Evolutionary conservation across 2,329 filamentous ascomycete genomes (phyloP), one percentile per base, ranked within the genome.

Genomic region (Claviceps sp.): DNA sequence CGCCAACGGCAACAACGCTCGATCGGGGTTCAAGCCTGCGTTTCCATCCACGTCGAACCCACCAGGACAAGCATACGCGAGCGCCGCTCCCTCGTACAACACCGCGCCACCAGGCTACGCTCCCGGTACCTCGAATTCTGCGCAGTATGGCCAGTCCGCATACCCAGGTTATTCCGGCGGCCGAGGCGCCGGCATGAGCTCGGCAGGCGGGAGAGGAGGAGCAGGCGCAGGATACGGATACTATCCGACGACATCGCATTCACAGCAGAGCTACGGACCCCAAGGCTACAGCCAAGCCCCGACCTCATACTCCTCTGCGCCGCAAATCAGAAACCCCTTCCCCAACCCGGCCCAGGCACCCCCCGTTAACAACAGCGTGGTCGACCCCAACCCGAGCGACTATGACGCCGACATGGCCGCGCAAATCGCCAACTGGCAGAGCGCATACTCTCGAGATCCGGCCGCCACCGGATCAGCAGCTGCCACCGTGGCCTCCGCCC

Each of bases 371-470:
- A 41, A 30, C 43, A 30, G 49, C 34, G 60, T 59, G 55, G 69
- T 65, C 57, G 73, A 75, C 57, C n/a, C 52, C 22, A 55, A 51
- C 44, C 24, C 53, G 9, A 44, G 26, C 48, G 53, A 55, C 46
- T 79, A 75, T 63, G 78, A 95, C 61, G 81, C 88, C 3, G 88
- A 95, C 59, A 85, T 88, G 72, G 88, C 93, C 53, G 88, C 88
- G 34, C 88, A 94, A 67, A 90, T 96, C 55, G 89, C 90, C 48
- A 87, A 95, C 67, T 96, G 91, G 88, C 89, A 95, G 68, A 91
- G 85, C 67, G 88, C 89, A 26, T 95, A 95, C 67, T 79, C 82
- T 4, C 41, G 54, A 37, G 54, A 55, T 5, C 34, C 52, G 44
- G 59, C 65, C 41, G 41, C n/a, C n/a, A 58, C 50, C 44, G 60